Percentiles rank a stretch among this genome's conserved stretches.
These are phyloP conservation scores for Fusarium penzigii DNA, from an alignment of 2,329 filamentous ascomycete genomes.

Conservation along the genomic window DNA sequence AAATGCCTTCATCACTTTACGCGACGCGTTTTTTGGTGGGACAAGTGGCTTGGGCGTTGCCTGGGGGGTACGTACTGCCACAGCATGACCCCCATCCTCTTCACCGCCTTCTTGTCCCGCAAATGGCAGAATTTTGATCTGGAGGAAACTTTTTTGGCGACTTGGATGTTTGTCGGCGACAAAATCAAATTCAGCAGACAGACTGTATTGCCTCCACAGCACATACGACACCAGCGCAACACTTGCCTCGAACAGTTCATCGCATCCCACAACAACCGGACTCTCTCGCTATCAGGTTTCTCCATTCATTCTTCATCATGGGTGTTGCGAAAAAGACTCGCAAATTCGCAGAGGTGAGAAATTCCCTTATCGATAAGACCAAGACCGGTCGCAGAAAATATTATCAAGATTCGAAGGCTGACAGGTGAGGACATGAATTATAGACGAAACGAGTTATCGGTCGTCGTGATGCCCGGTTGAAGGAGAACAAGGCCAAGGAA, in stretches of 20 bases:
- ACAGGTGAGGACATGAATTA: slow-evolving; percentile 4
- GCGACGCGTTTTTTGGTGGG: slow-evolving; percentile 38
- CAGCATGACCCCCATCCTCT: slow-evolving; percentile 13
- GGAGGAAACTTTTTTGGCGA: slow-evolving; percentile 27
- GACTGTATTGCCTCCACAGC: neutral
- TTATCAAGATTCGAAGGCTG: slow-evolving; percentile 13
- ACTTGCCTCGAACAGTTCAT: slow-evolving; percentile 3
- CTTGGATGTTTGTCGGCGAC: slow-evolving; percentile 2
- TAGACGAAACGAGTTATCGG: slow-evolving; percentile 81
- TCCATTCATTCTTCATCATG: slow-evolving; percentile 53
- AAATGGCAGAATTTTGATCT: slow-evolving; percentile 30
- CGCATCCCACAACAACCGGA: neutral
- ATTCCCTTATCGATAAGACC: slow-evolving; percentile 31
- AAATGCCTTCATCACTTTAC: slow-evolving; percentile 37
- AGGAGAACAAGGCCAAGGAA: slow-evolving; percentile 74
- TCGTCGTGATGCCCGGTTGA: slow-evolving; percentile 75
- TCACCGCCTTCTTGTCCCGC: slow-evolving; percentile 29
- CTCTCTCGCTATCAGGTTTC: neutral
- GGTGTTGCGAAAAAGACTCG: slow-evolving; percentile 86
- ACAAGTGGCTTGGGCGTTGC: neutral
- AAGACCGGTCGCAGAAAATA: slow-evolving; percentile 1
- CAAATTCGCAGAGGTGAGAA: slow-evolving; percentile 74
- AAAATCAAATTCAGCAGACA: slow-evolving; percentile 3
- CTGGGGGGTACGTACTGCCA: slow-evolving; percentile 31
- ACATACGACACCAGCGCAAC: slow-evolving; percentile 10